Evolutionary conservation across 2,329 filamentous ascomycete species (phyloP), one percentile per base, ranked within the genome.

Genomic region (Trichothecium sympodiale): DNA sequence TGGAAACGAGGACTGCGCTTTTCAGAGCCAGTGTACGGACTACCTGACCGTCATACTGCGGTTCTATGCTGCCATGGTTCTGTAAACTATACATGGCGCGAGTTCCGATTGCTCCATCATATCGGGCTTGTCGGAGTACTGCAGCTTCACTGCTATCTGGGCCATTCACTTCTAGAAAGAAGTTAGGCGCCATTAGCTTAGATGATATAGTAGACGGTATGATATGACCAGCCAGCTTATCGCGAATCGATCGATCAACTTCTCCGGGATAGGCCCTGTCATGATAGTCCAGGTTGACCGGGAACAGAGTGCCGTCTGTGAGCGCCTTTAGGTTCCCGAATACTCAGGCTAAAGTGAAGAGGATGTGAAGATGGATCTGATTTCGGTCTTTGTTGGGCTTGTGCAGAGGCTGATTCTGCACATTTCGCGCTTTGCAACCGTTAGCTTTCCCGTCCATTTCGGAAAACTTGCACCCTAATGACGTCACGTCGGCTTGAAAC

Each of bases 81-180:
- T 58, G 54, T 29, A 66, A 43, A 26, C 39, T 46, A 35, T 60
- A 52, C 40, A 64, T 60, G 8, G 41, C 57, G 18, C 57, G 52
- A 18, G 57, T 47, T 27, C 58, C 58, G 15, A 48, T 32, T 3
- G 60, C 58, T 28, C 60, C 56, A 38, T 64, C 49, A 32, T 60
- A 55, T 34, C 48, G 48, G 35, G 53, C 59, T 40, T 63, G 59
- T 18, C 52, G 48, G 29, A 10, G 44, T 10, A 50, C 55, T 5
- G 57, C 55, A 6, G 38, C 48, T 5, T 34, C 8, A 29, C 40
- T 47, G 4, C 55, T 54, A 37, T 54, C 37, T 8, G 53, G 56
- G 1, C 54, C 56, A 40, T 65, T 65, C 0, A 45, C 54, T 34
- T 57, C 56, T 1, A 65, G 15, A 38, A 66, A 65, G 38, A 64